Base-by-base conservation (phyloP, 2,329 filamentous ascomycete genomes). In the Aureobasidium sp. region DNA sequence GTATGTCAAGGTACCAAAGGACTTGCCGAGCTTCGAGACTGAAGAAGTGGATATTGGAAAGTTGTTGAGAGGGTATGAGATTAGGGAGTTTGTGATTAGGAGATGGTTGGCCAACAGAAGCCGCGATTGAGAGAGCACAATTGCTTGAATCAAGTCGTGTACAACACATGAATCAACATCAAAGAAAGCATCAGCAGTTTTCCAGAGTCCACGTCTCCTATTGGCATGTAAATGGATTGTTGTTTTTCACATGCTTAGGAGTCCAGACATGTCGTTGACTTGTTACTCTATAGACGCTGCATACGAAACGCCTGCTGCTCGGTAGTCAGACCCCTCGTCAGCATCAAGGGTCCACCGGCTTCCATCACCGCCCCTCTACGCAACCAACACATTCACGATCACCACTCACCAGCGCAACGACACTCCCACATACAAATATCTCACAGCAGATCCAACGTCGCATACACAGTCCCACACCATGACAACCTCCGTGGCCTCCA, bases 1-100 rank as follows among this genome's bases (percentile, higher is more conserved):
- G 44, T 99, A 97, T 70, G 92, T 99, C 14, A 92, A 97, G 66
- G 81, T 99, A 5, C 94, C 94, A 81, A 87, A 50, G 75, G 31
- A 48, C 24, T 14, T 78, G 31, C 72, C 77, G 2, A 73, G 74
- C 39, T 78, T 78, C 17, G 73, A 74, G 12, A 69, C 74, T 40
- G 78, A 78, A 17, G 68, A 77, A 15, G 72, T 74, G 12, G 70
- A 89, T 63, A 80, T 94, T 56, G 81, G 85, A 1, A 77, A 76
- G 11, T 73, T 88, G 29, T 73, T 97, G 68, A 81, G 80, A 68
- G 78, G 81, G 60, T 97, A 95, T 72, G 87, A 81, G 67, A 82
- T 97, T 24, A 82, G 90, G 64, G 92, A 97, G 72, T 84, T 96
- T 64, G 83, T 89, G 64, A 79, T 96, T 60, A 88, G 85, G 76